phyloP scores from a whole-genome alignment of 2,329 filamentous ascomycete species.

The Penicillium decumbens region DNA sequence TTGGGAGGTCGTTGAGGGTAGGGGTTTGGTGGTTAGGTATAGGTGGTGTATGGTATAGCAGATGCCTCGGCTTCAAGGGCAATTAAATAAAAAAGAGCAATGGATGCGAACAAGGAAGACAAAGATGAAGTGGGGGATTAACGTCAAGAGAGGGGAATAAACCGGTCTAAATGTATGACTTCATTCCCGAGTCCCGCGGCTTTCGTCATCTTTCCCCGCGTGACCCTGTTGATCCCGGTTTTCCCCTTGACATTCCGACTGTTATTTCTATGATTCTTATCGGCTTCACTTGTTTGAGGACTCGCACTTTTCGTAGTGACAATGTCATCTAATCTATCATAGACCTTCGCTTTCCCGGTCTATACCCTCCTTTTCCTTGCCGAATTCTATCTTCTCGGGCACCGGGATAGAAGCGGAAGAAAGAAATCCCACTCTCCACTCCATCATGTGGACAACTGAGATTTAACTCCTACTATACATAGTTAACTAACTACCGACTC shows the following conservation, averaged over 20 bases:
- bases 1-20: neutral
- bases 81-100: neutral
- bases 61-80: slow-evolving; percentile 2
- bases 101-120: neutral
- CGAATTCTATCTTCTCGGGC: slow-evolving; percentile 2
- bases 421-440: neutral
- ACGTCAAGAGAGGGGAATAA: slow-evolving; percentile 17
- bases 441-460: neutral
- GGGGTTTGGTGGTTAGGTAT: neutral
- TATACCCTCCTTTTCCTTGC: slow-evolving; percentile 2
- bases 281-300: too few relatives aligned
- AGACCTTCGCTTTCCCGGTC: neutral
- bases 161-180: slow-evolving; percentile 20
- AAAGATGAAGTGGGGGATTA: slow-evolving; percentile 8
- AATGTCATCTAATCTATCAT: neutral
- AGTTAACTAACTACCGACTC: too few relatives aligned
- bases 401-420: neutral
- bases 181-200: slow-evolving; percentile 8
- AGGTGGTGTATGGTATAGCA: neutral
- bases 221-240: slow-evolving; percentile 13
- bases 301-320: too few relatives aligned
- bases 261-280: too few relatives aligned
- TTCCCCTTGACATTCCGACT: neutral
- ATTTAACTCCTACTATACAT: neutral
- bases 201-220: slow-evolving; percentile 25